Evolutionary conservation across 2,329 filamentous ascomycete genomes (phyloP).

Genomic region (Fusarium camptoceras): DNA sequence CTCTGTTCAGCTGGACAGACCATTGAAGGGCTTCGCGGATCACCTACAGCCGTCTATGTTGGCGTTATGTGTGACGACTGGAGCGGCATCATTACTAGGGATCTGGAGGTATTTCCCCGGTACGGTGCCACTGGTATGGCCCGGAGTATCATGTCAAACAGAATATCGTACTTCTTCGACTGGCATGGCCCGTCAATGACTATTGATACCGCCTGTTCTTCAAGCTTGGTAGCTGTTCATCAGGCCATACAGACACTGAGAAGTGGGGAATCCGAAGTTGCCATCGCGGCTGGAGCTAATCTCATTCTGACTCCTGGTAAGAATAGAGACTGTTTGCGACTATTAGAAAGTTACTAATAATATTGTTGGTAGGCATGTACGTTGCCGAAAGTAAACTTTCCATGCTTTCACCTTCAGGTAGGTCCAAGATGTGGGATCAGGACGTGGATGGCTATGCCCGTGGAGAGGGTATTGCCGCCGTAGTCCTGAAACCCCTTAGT

Average conservation of each 20-base stretch:
- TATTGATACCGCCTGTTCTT: background rate
- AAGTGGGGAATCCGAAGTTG: background rate
- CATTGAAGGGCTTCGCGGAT: background rate
- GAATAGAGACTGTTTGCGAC: no score
- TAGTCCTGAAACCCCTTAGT: background rate
- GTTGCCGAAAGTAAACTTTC: background rate
- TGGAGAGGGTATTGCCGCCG: background rate
- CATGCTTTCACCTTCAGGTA: background rate
- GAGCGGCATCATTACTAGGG: background rate
- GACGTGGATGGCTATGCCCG: background rate
- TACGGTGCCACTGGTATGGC: background rate
- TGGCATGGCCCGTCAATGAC: slow-evolving; percentile 5
- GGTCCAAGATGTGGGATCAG: background rate
- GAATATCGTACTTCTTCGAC: slow-evolving; percentile 1
- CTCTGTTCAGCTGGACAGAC: background rate
- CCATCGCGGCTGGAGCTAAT: slow-evolving; percentile 1
- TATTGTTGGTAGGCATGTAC: no score
- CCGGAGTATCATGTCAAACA: background rate
- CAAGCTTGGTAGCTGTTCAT: slow-evolving; percentile 2
- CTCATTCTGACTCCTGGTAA: background rate
- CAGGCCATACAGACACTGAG: background rate
- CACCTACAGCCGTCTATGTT: background rate
- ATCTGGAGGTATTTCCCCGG: background rate
- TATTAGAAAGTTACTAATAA: no score
- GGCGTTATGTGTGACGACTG: slow-evolving; percentile 1